Conservation (phyloP, 176 grass and related monocot species). For the Juncus inflexus region DNA sequence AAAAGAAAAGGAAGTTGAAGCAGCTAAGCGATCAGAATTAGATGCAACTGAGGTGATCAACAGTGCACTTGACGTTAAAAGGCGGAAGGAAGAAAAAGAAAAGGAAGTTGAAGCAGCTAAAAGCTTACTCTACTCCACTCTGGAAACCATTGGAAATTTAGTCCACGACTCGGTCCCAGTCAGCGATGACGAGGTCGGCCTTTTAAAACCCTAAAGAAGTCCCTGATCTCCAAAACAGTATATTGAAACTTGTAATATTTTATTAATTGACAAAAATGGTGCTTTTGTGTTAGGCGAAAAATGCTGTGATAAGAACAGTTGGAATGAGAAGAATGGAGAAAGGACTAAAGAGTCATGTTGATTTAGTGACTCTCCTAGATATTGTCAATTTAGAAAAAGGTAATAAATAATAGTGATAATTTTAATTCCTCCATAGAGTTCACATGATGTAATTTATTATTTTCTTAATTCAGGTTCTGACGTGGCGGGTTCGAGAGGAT, state of each 20-base stretch:
- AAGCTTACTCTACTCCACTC: constrained; percentile 47
- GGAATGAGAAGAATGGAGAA: constrained; percentile 62
- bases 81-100: constrained; percentile 58
- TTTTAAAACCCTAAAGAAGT: background rate
- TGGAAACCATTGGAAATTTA: constrained; percentile 67
- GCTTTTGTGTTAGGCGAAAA: constrained; percentile 46
- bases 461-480: constrained; percentile 48
- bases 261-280: background rate
- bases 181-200: constrained; percentile 50
- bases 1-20: constrained; percentile 35
- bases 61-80: constrained; percentile 77
- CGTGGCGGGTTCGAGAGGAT: constrained; percentile 86
- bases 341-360: constrained; percentile 78
- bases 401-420: constrained; percentile 18
- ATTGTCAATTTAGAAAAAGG: constrained; percentile 75
- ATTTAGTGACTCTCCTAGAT: constrained; percentile 73
- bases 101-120: constrained; percentile 80
- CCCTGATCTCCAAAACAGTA: background rate
- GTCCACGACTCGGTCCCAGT: constrained; percentile 66
- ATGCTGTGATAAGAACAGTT: constrained; percentile 58
- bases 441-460: no score
- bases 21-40: constrained; percentile 20
- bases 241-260: background rate
- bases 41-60: constrained; percentile 64
- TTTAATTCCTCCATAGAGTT: no score